Conservation (phyloP, 1,284 basidiomycete genomes). For the Trichosporon sp. region DNA sequence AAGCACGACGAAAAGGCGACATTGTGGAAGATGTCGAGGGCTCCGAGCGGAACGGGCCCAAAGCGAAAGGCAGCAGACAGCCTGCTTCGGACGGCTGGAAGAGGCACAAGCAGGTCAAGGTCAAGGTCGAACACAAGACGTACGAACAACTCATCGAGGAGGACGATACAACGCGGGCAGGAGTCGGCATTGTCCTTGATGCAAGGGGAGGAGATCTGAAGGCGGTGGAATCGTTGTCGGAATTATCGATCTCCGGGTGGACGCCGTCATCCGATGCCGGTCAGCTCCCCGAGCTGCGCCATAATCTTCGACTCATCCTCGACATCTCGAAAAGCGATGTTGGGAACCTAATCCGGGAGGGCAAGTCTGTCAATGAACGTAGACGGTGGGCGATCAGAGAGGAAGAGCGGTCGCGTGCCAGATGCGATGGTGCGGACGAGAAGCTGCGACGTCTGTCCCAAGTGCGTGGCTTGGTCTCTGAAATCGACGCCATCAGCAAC, state of each 20-base stretch:
- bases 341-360: conserved; percentile 85
- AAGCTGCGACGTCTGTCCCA: neutral
- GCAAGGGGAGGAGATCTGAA: conserved; percentile 85
- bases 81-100: conserved; percentile 48
- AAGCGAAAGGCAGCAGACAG: neutral
- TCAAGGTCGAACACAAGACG: conserved; percentile 85
- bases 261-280: conserved; percentile 79
- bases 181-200: conserved; percentile 84
- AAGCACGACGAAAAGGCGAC: conserved; percentile 68
- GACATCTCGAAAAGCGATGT: conserved; percentile 80
- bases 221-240: conserved; percentile 78
- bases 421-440: neutral
- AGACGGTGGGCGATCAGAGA: conserved; percentile 67
- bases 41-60: conserved; percentile 17
- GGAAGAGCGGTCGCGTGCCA: conserved; percentile 66
- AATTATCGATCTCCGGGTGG: conserved; percentile 77
- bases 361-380: conserved; percentile 74
- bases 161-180: conserved; percentile 57
- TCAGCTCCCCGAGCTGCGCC: conserved; percentile 89
- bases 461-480: conserved; percentile 70
- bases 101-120: conserved; percentile 78
- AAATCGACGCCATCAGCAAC: conserved; percentile 68
- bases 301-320: conserved; percentile 86
- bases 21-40: conserved; percentile 61
- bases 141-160: conserved; percentile 92